Evolutionary conservation across 202 grass and related monocot genomes (phyloP).

Genomic region (Setaria viridis): DNA sequence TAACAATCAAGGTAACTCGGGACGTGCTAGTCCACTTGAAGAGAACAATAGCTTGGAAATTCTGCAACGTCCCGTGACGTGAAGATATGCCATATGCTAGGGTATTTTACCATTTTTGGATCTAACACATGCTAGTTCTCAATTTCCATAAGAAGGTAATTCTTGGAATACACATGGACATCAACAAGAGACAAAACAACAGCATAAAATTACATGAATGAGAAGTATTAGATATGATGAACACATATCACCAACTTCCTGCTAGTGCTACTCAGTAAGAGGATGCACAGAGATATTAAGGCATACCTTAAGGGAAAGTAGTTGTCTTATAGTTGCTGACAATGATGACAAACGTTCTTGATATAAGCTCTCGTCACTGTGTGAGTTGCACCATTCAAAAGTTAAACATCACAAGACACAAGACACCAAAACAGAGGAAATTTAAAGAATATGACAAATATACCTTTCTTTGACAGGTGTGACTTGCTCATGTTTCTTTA

Average conservation of each 20-base stretch:
- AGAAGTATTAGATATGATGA: constrained; percentile 24
- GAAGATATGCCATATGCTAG: not conserved
- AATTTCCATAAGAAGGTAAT: constrained; percentile 28
- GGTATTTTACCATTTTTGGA: not conserved
- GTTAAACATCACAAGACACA: constrained; percentile 46
- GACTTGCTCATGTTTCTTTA: constrained; percentile 80
- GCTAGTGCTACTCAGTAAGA: constrained; percentile 10
- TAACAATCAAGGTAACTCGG: constrained; percentile 2
- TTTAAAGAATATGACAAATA: constrained; percentile 28
- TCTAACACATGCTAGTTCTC: not conserved
- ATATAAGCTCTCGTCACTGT: constrained; percentile 48
- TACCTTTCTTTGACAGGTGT: constrained; percentile 70
- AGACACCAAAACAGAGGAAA: constrained; percentile 14
- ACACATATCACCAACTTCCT: constrained; percentile 23
- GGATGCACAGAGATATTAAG: constrained; percentile 36
- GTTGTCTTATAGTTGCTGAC: constrained; percentile 59
- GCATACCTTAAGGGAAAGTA: constrained; percentile 84
- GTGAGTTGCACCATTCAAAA: constrained; percentile 41
- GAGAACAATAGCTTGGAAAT: not conserved
- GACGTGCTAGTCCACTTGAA: not conserved
- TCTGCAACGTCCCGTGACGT: not conserved
- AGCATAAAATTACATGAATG: constrained; percentile 23
- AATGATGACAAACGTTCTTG: constrained; percentile 61
- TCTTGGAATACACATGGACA: not conserved
- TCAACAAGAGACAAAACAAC: not conserved